These are phyloP conservation scores for Colletotrichum scovillei DNA, from an alignment of 2,329 filamentous ascomycete genomes.

Conservation along the genomic window DNA sequence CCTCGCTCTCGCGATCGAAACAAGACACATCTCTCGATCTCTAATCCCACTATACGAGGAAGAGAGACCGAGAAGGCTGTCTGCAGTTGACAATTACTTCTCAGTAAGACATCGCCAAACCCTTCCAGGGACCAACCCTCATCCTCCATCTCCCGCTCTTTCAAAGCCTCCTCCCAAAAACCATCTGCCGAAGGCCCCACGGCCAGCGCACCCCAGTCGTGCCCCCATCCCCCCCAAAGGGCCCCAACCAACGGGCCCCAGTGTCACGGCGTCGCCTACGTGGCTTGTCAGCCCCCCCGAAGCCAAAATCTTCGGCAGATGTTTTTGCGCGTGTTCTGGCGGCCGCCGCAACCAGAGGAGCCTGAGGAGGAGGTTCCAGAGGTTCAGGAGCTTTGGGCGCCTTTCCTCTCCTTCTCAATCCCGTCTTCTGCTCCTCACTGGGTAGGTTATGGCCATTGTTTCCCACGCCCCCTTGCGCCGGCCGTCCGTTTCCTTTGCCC, in stretches of 20 bases:
- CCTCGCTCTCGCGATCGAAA: neutral
- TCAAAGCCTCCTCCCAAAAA: neutral
- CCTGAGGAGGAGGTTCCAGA: neutral
- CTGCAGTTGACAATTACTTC: neutral
- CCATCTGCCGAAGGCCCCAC: slow-evolving; percentile 30
- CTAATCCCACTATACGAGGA: neutral
- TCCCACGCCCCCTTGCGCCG: neutral
- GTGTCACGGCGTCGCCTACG: slow-evolving; percentile 2
- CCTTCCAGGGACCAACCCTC: slow-evolving; percentile 29
- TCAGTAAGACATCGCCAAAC: neutral
- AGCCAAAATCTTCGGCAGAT: slow-evolving; percentile 34
- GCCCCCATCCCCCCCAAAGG: neutral
- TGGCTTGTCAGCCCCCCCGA: slow-evolving; percentile 18
- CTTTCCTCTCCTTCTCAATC: neutral
- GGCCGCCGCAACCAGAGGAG: neutral
- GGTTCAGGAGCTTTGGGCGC: neutral
- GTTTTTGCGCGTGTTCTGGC: neutral
- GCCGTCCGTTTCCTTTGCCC: slow-evolving; percentile 13
- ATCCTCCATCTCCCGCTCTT: neutral
- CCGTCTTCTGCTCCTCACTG: neutral
- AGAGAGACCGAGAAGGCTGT: neutral
- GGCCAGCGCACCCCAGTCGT: slow-evolving; percentile 8
- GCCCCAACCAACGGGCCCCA: neutral
- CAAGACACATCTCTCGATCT: no score
- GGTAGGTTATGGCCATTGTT: neutral